Conservation (phyloP, 1,284 basidiomycete genomes). For the Phylloboletellus chloephorus region DNA sequence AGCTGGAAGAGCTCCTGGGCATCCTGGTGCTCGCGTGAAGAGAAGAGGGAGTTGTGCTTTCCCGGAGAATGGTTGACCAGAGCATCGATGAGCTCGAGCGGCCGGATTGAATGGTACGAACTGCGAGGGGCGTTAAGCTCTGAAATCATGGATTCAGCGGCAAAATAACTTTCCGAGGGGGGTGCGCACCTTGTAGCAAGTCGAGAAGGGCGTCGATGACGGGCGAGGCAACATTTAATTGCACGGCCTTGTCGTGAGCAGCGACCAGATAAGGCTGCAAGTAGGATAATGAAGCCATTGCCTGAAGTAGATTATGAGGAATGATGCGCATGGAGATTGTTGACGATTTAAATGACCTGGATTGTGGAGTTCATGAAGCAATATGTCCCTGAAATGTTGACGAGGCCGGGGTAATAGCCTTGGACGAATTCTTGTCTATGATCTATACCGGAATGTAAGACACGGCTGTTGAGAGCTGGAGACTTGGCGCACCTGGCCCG, state of each 20-base stretch:
- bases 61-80: conserved; percentile 54
- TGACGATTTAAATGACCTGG: conserved; percentile 52
- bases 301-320: conserved; percentile 41
- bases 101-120: conserved; percentile 58
- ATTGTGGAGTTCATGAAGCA: conserved; percentile 94
- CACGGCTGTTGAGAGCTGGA: background rate
- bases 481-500: conserved; percentile 20
- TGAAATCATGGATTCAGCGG: conserved; percentile 28
- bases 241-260: conserved; percentile 69
- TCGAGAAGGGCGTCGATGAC: conserved; percentile 74
- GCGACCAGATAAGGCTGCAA: conserved; percentile 69
- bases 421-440: conserved; percentile 30
- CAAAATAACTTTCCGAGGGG: conserved; percentile 3
- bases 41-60: conserved; percentile 63
- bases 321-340: background rate
- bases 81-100: conserved; percentile 64
- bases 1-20: conserved; percentile 94
- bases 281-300: conserved; percentile 77
- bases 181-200: conserved; percentile 54
- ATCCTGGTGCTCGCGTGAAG: conserved; percentile 88
- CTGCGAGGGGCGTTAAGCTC: conserved; percentile 69
- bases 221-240: conserved; percentile 73
- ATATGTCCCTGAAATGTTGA: conserved; percentile 91
- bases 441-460: conserved; percentile 16
- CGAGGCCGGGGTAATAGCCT: conserved; percentile 76